These are phyloP conservation scores for Kregervanrija delftensis DNA, from an alignment of 805 yeast species.

Conservation along the genomic window DNA sequence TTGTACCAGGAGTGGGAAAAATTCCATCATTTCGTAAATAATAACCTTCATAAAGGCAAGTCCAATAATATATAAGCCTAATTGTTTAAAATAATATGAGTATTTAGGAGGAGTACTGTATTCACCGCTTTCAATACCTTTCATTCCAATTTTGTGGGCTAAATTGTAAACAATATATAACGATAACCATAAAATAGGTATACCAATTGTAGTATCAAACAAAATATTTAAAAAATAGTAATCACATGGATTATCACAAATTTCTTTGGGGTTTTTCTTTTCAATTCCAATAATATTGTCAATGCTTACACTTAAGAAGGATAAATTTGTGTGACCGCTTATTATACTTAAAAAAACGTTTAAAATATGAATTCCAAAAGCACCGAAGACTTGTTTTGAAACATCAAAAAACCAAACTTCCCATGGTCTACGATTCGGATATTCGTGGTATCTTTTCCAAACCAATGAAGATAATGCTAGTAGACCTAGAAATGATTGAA, in stretches of 20 bases:
- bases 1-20: slow-evolving; percentile 60
- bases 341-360: slow-evolving; percentile 68
- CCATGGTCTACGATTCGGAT: slow-evolving; percentile 78
- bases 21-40: slow-evolving; percentile 49
- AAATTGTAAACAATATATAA: slow-evolving; percentile 46
- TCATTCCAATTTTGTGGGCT: slow-evolving; percentile 37
- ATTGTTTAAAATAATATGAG: slow-evolving; percentile 63
- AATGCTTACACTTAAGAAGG: neutral
- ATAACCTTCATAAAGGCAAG: slow-evolving; percentile 50
- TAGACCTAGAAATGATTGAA: slow-evolving; percentile 72
- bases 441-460: slow-evolving; percentile 69
- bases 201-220: slow-evolving; percentile 91
- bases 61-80: slow-evolving; percentile 60
- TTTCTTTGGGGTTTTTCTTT: slow-evolving; percentile 19
- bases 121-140: slow-evolving; percentile 46
- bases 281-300: neutral
- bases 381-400: slow-evolving; percentile 82
- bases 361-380: slow-evolving; percentile 73
- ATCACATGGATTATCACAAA: slow-evolving; percentile 68
- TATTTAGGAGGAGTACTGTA: slow-evolving; percentile 63
- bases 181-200: slow-evolving; percentile 63
- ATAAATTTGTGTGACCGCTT: slow-evolving; percentile 28
- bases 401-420: slow-evolving; percentile 86
- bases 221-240: slow-evolving; percentile 89
- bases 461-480: slow-evolving; percentile 70